Percentiles rank a stretch among this genome's conserved stretches.
phyloP scores from a whole-genome alignment of 2,329 filamentous ascomycete genomes.

The Cladobotryum mycophilum region DNA sequence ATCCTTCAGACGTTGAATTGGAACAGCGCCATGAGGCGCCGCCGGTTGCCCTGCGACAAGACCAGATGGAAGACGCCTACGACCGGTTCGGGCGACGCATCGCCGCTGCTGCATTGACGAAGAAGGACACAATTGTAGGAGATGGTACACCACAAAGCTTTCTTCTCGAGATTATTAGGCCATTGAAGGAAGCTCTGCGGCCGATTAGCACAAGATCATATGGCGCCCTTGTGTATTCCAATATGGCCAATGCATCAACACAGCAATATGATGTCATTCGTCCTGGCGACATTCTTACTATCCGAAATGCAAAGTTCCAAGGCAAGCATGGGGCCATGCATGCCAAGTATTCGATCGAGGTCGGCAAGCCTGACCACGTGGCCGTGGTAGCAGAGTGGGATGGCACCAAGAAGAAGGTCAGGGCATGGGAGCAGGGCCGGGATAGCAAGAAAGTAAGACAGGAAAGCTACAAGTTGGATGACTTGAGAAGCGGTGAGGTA shows the following conservation, averaged over 20 bases:
- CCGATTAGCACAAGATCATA: constrained; percentile 87
- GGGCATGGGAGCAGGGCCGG: constrained; percentile 89
- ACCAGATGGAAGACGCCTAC: constrained; percentile 85
- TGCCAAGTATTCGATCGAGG: constrained; percentile 82
- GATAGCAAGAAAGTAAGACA: constrained; percentile 91
- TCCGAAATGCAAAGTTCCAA: constrained; percentile 90
- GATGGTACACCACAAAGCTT: constrained; percentile 77
- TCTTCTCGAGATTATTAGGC: constrained; percentile 70
- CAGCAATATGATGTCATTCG: constrained; percentile 90
- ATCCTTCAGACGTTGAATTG: constrained; percentile 65
- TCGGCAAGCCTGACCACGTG: constrained; percentile 84
- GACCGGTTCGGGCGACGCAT: constrained; percentile 75
- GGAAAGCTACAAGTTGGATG: constrained; percentile 90
- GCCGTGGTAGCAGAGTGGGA: constrained; percentile 94
- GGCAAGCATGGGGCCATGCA: constrained; percentile 95
- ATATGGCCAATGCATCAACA: constrained; percentile 88
- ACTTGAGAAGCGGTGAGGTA: constrained; percentile 87
- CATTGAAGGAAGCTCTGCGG: constrained; percentile 64
- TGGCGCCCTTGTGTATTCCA: constrained; percentile 87
- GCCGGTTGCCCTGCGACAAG: constrained; percentile 75
- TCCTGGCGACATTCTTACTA: constrained; percentile 82
- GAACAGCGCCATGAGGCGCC: constrained; percentile 85
- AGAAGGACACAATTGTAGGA: constrained; percentile 74
- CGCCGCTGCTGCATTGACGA: constrained; percentile 59
- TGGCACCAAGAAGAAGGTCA: constrained; percentile 94